Conservation (phyloP, 2,329 filamentous ascomycete genomes). For the Diaporthe sp. region DNA sequence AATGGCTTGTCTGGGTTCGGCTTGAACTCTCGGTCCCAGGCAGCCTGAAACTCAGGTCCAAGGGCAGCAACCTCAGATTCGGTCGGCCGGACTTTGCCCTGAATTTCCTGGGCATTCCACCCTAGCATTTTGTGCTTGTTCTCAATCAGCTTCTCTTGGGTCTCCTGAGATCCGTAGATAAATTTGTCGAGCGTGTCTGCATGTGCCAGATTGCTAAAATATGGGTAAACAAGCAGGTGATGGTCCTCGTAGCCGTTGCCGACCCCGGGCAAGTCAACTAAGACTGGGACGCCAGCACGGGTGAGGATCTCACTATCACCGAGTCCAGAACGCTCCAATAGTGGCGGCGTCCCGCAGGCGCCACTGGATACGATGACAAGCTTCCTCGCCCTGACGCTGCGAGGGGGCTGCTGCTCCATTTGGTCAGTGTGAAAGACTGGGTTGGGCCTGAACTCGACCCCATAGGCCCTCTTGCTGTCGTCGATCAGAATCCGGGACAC, state of each 20-base stretch:
- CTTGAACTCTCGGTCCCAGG: conserved; percentile 46
- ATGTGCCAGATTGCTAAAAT: not conserved
- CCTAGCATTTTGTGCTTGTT: conserved; percentile 43
- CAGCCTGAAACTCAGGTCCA: conserved; percentile 44
- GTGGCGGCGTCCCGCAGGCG: conserved; percentile 57
- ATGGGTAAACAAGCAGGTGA: conserved; percentile 30
- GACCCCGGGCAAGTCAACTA: conserved; percentile 65
- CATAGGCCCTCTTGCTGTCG: conserved; percentile 58
- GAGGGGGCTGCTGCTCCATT: conserved; percentile 44
- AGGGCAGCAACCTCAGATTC: conserved; percentile 44
- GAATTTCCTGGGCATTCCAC: conserved; percentile 45
- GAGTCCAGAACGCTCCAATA: conserved; percentile 67
- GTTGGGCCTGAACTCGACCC: conserved; percentile 64
- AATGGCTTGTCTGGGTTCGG: conserved; percentile 44
- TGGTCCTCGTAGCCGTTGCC: conserved; percentile 65
- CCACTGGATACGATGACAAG: conserved; percentile 59
- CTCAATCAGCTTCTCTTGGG: conserved; percentile 40
- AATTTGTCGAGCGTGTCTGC: conserved; percentile 18
- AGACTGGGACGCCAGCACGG: conserved; percentile 59
- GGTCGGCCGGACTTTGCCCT: conserved; percentile 45
- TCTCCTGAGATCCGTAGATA: not conserved
- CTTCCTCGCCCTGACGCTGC: conserved; percentile 60
- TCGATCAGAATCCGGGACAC: conserved; percentile 65
- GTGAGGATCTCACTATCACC: conserved; percentile 62
- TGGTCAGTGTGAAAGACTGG: conserved; percentile 50